Evolutionary conservation across 2,329 filamentous ascomycete species (phyloP).

Genomic region (Gyromitra esculenta): DNA sequence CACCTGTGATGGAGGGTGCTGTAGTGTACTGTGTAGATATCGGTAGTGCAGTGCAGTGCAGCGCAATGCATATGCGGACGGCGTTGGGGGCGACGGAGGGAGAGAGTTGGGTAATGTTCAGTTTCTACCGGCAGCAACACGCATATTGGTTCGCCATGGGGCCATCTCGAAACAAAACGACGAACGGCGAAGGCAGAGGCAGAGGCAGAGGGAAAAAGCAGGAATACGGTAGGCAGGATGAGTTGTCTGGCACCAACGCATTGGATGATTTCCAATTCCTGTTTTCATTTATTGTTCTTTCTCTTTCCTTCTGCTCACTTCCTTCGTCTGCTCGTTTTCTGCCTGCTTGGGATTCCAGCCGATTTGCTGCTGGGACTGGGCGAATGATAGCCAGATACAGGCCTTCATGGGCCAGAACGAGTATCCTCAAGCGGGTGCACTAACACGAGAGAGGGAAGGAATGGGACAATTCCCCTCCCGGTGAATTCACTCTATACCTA

Average conservation of each 20-base stretch:
- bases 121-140: constrained; percentile 4
- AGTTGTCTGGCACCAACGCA: constrained; percentile 20
- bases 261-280: neutral
- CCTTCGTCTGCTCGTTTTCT: neutral
- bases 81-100: constrained; percentile 1
- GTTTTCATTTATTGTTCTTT: neutral
- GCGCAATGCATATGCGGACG: constrained; percentile 32
- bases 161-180: no score
- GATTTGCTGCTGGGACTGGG: no score
- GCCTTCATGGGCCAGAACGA: neutral
- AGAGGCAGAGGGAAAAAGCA: no score
- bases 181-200: no score
- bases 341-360: neutral
- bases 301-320: neutral
- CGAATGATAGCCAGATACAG: neutral
- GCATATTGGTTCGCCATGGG: neutral
- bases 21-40: neutral
- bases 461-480: no score
- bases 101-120: constrained; percentile 11
- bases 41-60: constrained; percentile 1
- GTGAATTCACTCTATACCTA: no score
- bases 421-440: neutral
- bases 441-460: neutral
- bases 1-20: no score
- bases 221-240: constrained; percentile 5